Conservation (phyloP, 805 yeast genomes). For the Hanseniaspora nectarophila region DNA sequence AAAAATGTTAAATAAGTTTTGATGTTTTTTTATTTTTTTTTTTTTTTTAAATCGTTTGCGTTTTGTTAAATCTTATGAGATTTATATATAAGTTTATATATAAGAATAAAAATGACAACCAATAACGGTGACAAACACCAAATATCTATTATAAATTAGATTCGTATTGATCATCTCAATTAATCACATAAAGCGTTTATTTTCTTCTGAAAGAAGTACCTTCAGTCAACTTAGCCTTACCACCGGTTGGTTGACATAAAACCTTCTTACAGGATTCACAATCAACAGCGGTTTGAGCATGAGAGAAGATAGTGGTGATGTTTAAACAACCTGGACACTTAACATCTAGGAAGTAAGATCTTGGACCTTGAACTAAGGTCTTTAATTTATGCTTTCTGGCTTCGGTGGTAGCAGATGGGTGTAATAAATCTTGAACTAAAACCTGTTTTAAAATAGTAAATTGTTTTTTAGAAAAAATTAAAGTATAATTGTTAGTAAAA, state of each 20-base stretch:
- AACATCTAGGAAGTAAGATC: conserved; percentile 99
- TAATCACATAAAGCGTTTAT: conserved; percentile 36
- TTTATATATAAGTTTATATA: conserved; percentile 8
- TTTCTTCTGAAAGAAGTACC: conserved; percentile 99
- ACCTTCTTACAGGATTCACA: conserved; percentile 98
- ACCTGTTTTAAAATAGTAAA: conserved; percentile 39
- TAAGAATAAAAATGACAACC: conserved; percentile 5
- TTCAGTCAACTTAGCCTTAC: conserved; percentile 98
- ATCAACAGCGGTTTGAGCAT: conserved; percentile 99
- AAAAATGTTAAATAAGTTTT: background rate
- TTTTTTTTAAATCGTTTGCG: conserved; percentile 2
- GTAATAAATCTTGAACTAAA: conserved; percentile 96
- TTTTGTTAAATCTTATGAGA: conserved; percentile 8
- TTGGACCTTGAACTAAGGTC: conserved; percentile 93
- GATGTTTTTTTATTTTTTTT: background rate
- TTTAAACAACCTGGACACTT: conserved; percentile 98
- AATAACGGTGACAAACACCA: no score
- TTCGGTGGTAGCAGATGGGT: conserved; percentile 97
- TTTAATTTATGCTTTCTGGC: conserved; percentile 94
- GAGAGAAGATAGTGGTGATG: conserved; percentile 99
- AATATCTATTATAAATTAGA: no score
- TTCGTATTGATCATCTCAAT: background rate
- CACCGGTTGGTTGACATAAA: conserved; percentile 98
- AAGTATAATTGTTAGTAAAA: conserved; percentile 21
- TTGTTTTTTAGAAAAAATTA: background rate